Evolutionary conservation across 2,329 filamentous ascomycete species (phyloP), one percentile per base, ranked within the genome.

Genomic region (Calonectria henricotiae): DNA sequence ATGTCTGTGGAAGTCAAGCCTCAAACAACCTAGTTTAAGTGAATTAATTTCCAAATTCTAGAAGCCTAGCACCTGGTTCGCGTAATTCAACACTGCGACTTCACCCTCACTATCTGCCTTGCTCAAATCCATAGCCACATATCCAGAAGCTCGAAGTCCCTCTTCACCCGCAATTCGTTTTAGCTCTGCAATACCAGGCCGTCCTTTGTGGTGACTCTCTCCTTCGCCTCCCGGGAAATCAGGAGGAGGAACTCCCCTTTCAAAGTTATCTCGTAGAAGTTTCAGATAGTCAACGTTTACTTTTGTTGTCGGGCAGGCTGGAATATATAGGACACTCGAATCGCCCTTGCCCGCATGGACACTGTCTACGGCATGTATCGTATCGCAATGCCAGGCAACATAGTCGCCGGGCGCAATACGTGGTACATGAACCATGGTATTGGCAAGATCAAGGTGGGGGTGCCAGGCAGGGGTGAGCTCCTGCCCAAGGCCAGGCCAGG

Each of bases 261-360:
- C 80, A 74, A 96, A 96, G 0, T 89, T 88, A 15, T 89, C 85
- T n/a, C 92, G 88, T 83, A 97, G 94, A 12, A 89, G 87, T 1
- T 83, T 86, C 1, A 96, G 84, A 78, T 95, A 96, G 23, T 88
- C 82, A 0, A 92, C 90, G 75, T 96, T 98, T 37, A 86, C 83
- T 62, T 92, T 89, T 0, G 94, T 97, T 30, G 94, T 86, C 0
- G 95, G 95, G 65, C 93, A 96, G 0, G 94, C 91, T 0, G 95
- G 95, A 66, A 98, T 97, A 77, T 98, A 98, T 68, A 98, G 78
- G 0, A 98, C 95, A 74, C 92, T 95, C 0, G 93, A 94, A 80
- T 98, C 95, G 0, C 85, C 81, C 1, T 83, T 86, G 1, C 95
- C 95, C 1, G 81, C 82, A 79, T 98, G 95, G 1, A 91, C 85